Evolutionary conservation across 208 protist species (phyloP), one percentile per base, ranked within the genome.

Genomic region (Endotrypanum monterogeii): DNA sequence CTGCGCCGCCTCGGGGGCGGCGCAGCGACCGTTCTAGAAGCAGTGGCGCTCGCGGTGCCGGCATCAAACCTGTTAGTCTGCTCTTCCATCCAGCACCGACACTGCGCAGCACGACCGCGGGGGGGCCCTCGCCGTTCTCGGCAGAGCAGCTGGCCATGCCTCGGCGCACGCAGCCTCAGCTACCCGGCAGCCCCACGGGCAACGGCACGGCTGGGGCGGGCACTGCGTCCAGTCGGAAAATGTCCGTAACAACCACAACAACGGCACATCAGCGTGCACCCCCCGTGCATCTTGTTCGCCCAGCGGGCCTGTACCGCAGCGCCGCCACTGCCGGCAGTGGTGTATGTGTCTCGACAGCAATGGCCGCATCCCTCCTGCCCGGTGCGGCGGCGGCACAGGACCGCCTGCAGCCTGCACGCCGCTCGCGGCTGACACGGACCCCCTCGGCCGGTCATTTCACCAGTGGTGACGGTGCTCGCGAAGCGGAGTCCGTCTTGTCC

Each of bases 111-210:
- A 69, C 48, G 20, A 18, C 18, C 9, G 30, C n/a, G 12, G 32
- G 66, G 37, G 75, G 50, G 0, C 67, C 67, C 3, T 79, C 75
- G 12, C 75, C 75, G 6, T 79, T 74, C 32, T 41, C 75, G 9
- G 75, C 52, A 25, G 68, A 70, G 20, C 67, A 71, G 52, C 75
- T 79, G 25, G 68, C 52, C 48, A 73, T 79, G 75, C 75, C 68
- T 63, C 75, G 75, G 9, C 67, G 67, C 8, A 57, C 56, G 7
- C 55, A 51, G 4, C 50, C 28, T 11, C 30, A 23, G 48, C 20
- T 18, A 8, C 9, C 66, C 23, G 48, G 20, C n/a, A 14, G 30
- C 8, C 18, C 50, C 48, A 8, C 57, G 55, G 18, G 23, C 62
- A 20, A 54, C 56, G 20, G 25, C 1, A 39, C 39, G 50, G 58